Evolutionary conservation across 345 rosid species (phyloP).

Genomic region (Eucalyptus coolabah): DNA sequence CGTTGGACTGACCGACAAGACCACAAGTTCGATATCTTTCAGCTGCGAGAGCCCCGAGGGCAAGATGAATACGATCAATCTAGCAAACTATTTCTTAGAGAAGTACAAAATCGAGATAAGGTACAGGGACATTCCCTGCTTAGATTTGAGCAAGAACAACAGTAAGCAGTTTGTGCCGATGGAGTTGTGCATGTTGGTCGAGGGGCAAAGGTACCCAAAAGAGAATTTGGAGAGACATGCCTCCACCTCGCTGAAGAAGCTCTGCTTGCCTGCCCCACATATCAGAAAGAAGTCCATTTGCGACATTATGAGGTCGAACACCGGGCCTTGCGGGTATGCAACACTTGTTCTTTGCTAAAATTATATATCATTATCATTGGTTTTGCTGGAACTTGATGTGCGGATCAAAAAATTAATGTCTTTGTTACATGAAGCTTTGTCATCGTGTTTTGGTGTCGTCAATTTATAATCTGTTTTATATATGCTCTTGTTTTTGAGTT

Average conservation of each 20-base stretch:
- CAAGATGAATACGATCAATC: not conserved
- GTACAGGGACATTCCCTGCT: conserved; percentile 46
- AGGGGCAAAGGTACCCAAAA: conserved; percentile 79
- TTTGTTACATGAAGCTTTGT: not conserved
- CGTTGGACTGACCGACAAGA: conserved; percentile 30
- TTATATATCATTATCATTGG: not conserved
- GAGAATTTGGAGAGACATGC: conserved; percentile 35
- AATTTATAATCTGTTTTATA: not conserved
- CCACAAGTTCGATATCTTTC: conserved; percentile 25
- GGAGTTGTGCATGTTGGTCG: conserved; percentile 68
- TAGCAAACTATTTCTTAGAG: conserved; percentile 52
- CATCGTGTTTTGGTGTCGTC: not conserved
- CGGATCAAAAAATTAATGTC: not conserved
- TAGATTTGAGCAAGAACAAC: conserved; percentile 52
- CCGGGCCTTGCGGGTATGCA: conserved; percentile 77
- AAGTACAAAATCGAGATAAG: conserved; percentile 37
- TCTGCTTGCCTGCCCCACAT: conserved; percentile 40
- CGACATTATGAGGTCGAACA: conserved; percentile 21
- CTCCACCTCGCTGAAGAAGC: conserved; percentile 16
- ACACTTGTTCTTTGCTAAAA: not conserved
- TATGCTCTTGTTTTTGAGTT: not conserved
- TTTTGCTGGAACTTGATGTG: not conserved
- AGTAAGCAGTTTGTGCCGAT: conserved; percentile 53
- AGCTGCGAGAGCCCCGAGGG: conserved; percentile 28
- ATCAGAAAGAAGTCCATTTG: conserved; percentile 28